These are phyloP conservation scores for Psilocybe sp. DNA, from an alignment of 768 basidiomycete genomes.

Conservation along the genomic window DNA sequence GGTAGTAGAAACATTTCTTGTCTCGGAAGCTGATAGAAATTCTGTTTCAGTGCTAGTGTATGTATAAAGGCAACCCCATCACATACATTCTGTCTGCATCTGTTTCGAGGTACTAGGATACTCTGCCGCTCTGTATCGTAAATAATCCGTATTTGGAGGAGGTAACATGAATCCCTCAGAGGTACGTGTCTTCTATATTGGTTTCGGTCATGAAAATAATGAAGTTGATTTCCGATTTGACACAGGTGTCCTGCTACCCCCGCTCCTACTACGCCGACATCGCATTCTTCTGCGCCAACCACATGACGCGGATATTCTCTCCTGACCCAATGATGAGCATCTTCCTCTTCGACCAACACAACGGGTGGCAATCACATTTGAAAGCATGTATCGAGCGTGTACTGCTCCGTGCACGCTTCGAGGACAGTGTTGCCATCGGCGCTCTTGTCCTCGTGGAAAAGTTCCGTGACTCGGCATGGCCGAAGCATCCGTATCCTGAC, in stretches of 20 bases:
- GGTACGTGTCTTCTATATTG: neutral
- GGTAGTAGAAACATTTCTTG: too few species aligned
- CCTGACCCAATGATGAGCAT: neutral
- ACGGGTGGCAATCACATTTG: conserved; percentile 4
- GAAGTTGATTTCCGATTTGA: neutral
- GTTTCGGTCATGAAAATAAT: neutral
- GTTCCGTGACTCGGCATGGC: neutral
- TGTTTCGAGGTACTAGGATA: too few species aligned
- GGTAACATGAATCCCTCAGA: neutral
- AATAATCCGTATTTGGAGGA: neutral
- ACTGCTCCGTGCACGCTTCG: neutral
- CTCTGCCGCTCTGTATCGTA: too few species aligned
- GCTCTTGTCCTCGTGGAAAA: conserved; percentile 4
- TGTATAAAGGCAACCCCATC: too few species aligned
- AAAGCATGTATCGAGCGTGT: neutral
- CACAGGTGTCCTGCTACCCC: conserved; percentile 9
- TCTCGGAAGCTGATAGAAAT: too few species aligned
- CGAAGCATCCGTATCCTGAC: conserved; percentile 2
- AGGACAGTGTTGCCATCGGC: conserved; percentile 2
- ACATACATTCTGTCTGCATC: too few species aligned
- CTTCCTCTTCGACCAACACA: conserved; percentile 3
- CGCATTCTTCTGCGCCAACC: conserved; percentile 6
- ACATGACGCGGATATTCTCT: conserved; percentile 6
- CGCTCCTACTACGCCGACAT: conserved; percentile 3
- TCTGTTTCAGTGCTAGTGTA: too few species aligned